Evolutionary conservation across 139 green algal species (phyloP).

Genomic region (Chlamydomonas eustigma): DNA sequence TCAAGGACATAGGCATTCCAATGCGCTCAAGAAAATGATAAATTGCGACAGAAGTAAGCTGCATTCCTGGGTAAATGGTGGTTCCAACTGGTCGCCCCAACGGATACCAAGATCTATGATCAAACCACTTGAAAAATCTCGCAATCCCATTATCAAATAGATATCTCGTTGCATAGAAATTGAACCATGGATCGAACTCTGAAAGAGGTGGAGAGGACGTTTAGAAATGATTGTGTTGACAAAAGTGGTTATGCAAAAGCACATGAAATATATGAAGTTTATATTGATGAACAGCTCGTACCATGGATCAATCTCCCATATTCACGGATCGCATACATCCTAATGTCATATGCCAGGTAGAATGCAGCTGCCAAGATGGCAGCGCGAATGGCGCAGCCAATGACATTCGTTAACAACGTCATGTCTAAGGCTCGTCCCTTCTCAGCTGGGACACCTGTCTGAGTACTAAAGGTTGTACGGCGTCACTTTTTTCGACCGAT

Average conservation of each 20-base stretch:
- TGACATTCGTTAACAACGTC: background rate
- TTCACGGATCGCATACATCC: conserved; percentile 14
- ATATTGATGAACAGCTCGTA: too few species aligned
- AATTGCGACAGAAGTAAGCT: conserved; percentile 53
- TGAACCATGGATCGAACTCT: conserved; percentile 21
- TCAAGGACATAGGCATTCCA: conserved; percentile 7
- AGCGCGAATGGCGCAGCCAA: background rate
- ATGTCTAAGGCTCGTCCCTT: too few species aligned
- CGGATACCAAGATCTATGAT: conserved; percentile 69
- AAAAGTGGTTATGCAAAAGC: too few species aligned
- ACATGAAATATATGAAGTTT: too few species aligned
- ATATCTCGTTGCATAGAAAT: conserved; percentile 1
- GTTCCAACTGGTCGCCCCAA: conserved; percentile 68
- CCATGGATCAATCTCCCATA: conserved; percentile 15
- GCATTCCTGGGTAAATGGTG: conserved; percentile 75
- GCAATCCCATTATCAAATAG: conserved; percentile 40
- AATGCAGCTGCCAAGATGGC: background rate
- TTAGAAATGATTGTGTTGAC: too few species aligned
- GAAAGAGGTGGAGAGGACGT: background rate
- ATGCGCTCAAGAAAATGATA: conserved; percentile 9
- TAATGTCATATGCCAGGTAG: conserved; percentile 3
- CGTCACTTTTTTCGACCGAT: too few species aligned
- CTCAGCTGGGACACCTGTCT: too few species aligned
- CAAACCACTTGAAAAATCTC: conserved; percentile 77
- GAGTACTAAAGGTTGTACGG: too few species aligned